phyloP scores from a whole-genome alignment of 495 filamentous ascomycete species.

The Penicillium robsamsonii region DNA sequence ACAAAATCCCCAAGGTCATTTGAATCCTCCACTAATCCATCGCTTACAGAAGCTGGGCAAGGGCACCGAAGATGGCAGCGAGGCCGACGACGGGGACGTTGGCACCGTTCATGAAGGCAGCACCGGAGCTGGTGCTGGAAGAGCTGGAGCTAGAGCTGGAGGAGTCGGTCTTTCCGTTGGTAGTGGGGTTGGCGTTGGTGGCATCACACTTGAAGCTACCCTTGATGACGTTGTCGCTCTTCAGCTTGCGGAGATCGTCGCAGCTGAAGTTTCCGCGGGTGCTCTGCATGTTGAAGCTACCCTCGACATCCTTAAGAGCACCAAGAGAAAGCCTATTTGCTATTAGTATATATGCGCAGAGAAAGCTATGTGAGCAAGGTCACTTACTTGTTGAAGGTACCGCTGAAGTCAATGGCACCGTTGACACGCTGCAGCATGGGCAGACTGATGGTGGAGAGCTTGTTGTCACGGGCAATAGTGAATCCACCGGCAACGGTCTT shows the following conservation, averaged over 20 bases:
- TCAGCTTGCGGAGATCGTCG: slow-evolving; percentile 43
- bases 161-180: slow-evolving; percentile 41
- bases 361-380: not conserved
- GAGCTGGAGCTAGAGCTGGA: slow-evolving; percentile 36
- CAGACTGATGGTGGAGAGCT: slow-evolving; percentile 64
- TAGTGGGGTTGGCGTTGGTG: slow-evolving; percentile 41
- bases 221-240: slow-evolving; percentile 52
- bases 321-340: slow-evolving; percentile 64
- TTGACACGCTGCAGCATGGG: slow-evolving; percentile 62
- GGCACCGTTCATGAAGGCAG: slow-evolving; percentile 41
- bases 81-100: slow-evolving; percentile 44
- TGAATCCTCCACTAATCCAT: slow-evolving; percentile 6
- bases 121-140: slow-evolving; percentile 38
- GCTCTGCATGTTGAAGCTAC: slow-evolving; percentile 82
- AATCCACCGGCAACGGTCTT: slow-evolving; percentile 71
- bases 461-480: slow-evolving; percentile 84
- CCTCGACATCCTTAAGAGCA: slow-evolving; percentile 68
- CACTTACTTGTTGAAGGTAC: slow-evolving; percentile 79
- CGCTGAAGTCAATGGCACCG: slow-evolving; percentile 87
- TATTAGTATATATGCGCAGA: slow-evolving; percentile 16
- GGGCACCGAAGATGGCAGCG: slow-evolving; percentile 42
- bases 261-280: slow-evolving; percentile 61
- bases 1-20: slow-evolving; percentile 21
- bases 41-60: slow-evolving; percentile 50
- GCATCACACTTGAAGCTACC: slow-evolving; percentile 60